Evolutionary conservation across 2,329 filamentous ascomycete genomes (phyloP), one percentile per base, ranked within the genome.

Genomic region (Aciculosporium take): DNA sequence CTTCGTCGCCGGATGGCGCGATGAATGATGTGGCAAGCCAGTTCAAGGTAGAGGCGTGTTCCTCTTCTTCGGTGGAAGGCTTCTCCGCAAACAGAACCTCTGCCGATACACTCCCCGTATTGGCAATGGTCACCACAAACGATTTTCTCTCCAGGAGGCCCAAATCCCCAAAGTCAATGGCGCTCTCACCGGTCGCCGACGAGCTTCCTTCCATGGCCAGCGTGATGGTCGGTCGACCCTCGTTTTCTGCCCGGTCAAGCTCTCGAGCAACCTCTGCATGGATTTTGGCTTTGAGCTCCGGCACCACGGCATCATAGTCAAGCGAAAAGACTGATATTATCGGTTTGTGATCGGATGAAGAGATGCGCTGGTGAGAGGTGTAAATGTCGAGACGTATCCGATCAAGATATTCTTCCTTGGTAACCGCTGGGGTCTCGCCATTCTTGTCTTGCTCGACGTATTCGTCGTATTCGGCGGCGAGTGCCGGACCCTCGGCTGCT

Each of bases 311-410:
- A 47, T 95, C 84, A 55, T 91, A 95, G 34, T 82, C 80, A 7
- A 98, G 62, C 0, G 75, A 81, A 55, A 96, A 96, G 1, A 88
- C 67, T 1, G 87, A 85, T 44, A 80, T 76, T 2, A 98, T 65
- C 0, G 91, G 93, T 57, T 98, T 98, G 61, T 98, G 91, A 52
- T 98, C 91, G 0, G 89, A 96, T 1, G 89, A 94, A 13, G 84
- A 74, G 20, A 98, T 80, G 15, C 83, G 74, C 58, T 96, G 91
- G 53, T 96, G 85, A 0, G 88, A 89, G 0, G 79, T 77, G 57
- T 98, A 98, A 44, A 83, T 61, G 41, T 78, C 72, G 27, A 77
- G 61, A 21, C 59, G 59, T 47, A 81, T 70, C 42, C 63, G 63
- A 48, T 79, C 74, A 3, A 60, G 50, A 41, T 68, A 72, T 0